A percentile compares a stretch with the other conserved stretches of the same genome.
phyloP scores from a whole-genome alignment of 2,329 filamentous ascomycete genomes.

The Botryotinia narcissicola region DNA sequence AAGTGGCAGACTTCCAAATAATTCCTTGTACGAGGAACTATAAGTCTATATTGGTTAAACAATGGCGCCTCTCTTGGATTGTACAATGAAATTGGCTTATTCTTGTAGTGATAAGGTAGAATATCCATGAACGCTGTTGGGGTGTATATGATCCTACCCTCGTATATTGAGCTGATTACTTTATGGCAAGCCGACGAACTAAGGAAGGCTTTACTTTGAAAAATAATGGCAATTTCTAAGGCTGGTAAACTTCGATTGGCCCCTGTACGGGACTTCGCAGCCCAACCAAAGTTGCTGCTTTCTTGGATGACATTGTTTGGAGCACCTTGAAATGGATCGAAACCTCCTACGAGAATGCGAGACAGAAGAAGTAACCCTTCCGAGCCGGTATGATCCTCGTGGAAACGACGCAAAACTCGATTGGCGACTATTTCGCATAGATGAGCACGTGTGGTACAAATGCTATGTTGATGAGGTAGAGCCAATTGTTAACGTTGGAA shows the following conservation, averaged over 20 bases:
- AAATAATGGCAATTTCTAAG: conserved; percentile 79
- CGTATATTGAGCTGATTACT: conserved; percentile 79
- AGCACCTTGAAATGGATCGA: conserved; percentile 82
- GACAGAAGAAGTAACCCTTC: conserved; percentile 70
- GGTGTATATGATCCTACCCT: conserved; percentile 77
- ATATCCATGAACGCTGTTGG: conserved; percentile 80
- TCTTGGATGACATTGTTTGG: conserved; percentile 63
- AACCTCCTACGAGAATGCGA: conserved; percentile 78
- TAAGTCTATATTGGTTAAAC: conserved; percentile 80
- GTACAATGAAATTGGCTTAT: conserved; percentile 77
- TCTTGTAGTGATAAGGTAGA: conserved; percentile 82
- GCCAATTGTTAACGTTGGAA: conserved; percentile 76
- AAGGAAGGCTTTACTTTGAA: conserved; percentile 75
- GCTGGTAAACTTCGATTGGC: conserved; percentile 60
- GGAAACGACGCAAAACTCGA: conserved; percentile 73
- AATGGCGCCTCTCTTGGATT: conserved; percentile 72
- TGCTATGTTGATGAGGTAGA: conserved; percentile 74
- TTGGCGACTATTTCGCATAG: conserved; percentile 79
- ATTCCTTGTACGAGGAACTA: conserved; percentile 76
- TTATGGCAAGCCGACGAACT: conserved; percentile 76
- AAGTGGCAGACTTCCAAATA: conserved; percentile 75
- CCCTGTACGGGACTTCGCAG: conserved; percentile 44
- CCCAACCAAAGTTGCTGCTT: conserved; percentile 44
- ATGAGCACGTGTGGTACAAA: conserved; percentile 73
- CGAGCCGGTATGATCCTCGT: conserved; percentile 71